Evolutionary conservation across 2,329 filamentous ascomycete species (phyloP).

Genomic region (Whalleya microplaca): DNA sequence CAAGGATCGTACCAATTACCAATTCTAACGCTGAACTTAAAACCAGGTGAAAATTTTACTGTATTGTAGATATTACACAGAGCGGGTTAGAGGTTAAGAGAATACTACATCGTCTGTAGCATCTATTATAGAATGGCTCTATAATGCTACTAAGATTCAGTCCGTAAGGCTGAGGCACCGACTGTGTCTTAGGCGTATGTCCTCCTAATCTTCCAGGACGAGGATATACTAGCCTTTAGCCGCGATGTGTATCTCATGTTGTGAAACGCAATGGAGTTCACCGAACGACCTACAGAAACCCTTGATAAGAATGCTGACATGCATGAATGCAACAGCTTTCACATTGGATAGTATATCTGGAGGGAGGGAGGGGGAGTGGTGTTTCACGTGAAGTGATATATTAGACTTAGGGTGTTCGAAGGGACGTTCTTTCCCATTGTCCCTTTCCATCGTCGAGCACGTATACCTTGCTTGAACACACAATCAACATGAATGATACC

Average conservation of each 20-base stretch:
- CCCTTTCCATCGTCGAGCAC: not conserved
- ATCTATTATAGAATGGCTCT: not conserved
- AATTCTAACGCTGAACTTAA: no score
- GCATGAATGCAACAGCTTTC: not conserved
- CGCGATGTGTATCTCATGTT: not conserved
- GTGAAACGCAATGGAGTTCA: not conserved
- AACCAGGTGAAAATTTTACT: no score
- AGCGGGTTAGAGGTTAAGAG: no score
- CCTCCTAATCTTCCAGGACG: not conserved
- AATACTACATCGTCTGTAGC: not conserved
- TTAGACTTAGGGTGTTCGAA: not conserved
- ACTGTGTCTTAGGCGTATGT: not conserved
- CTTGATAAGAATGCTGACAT: not conserved
- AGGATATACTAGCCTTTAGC: not conserved
- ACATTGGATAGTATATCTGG: not conserved
- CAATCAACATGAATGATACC: slow-evolving; percentile 19
- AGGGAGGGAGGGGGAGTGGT: not conserved
- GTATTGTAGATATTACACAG: no score
- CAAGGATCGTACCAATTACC: no score
- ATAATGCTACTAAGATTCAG: not conserved
- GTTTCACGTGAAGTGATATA: not conserved
- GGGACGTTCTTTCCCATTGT: not conserved
- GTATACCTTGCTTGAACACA: not conserved
- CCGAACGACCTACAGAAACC: not conserved
- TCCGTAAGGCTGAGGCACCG: not conserved